Conservation (phyloP, 2,329 filamentous ascomycete species). For the Tolypocladium capitatum region DNA sequence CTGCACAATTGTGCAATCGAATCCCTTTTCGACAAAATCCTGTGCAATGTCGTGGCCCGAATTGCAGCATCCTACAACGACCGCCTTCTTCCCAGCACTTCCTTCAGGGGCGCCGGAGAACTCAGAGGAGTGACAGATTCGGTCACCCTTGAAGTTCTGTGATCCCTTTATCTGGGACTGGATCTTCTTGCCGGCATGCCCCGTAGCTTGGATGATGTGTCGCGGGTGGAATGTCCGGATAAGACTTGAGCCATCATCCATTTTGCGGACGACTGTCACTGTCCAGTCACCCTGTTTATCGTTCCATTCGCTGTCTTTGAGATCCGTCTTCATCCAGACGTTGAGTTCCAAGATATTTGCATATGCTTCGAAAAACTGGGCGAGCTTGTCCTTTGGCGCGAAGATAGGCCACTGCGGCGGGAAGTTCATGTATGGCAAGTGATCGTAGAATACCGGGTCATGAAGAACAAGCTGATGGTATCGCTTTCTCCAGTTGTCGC, state of each 20-base stretch:
- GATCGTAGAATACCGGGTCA: constrained; percentile 49
- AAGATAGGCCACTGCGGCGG: constrained; percentile 55
- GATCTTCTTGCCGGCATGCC: constrained; percentile 54
- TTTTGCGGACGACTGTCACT: constrained; percentile 35
- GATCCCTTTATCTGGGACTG: constrained; percentile 44
- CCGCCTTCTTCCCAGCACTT: constrained; percentile 41
- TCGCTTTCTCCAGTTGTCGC: constrained; percentile 50
- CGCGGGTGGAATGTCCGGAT: constrained; percentile 44
- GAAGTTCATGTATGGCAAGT: constrained; percentile 52
- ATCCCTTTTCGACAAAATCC: constrained; percentile 53
- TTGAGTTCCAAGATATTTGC: constrained; percentile 53
- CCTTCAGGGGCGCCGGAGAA: constrained; percentile 38
- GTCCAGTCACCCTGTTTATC: constrained; percentile 39
- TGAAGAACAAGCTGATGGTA: constrained; percentile 56
- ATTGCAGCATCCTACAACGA: constrained; percentile 57
- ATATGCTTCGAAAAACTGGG: constrained; percentile 55
- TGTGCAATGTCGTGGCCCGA: constrained; percentile 58
- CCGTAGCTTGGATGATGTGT: constrained; percentile 55
- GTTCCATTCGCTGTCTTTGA: constrained; percentile 36
- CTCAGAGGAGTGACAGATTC: constrained; percentile 49
- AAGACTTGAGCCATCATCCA: constrained; percentile 32
- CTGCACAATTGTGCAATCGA: constrained; percentile 57
- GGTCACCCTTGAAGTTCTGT: constrained; percentile 41
- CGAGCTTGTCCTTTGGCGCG: constrained; percentile 59
- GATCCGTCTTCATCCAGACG: constrained; percentile 44